phyloP scores from a whole-genome alignment of 2,329 filamentous ascomycete genomes.

The Neurospora sp. region DNA sequence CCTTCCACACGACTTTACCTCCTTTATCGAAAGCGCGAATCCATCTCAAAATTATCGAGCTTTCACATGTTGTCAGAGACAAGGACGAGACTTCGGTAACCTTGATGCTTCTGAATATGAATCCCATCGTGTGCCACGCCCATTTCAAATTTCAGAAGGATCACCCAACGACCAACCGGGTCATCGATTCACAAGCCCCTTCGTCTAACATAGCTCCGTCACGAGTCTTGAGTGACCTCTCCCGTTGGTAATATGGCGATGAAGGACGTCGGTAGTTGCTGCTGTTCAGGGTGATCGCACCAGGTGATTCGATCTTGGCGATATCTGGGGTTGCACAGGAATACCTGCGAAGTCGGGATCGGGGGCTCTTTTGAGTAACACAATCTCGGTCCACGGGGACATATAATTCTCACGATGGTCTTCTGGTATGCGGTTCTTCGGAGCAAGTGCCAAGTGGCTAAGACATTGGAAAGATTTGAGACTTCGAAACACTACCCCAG shows the following conservation, averaged over 20 bases:
- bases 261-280: background rate
- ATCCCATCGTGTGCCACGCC: no score
- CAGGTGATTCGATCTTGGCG: background rate
- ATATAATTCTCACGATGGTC: background rate
- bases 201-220: background rate
- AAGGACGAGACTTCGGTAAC: background rate
- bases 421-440: background rate
- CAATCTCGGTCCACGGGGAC: background rate
- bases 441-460: background rate
- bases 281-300: background rate
- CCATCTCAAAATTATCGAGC: background rate
- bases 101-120: background rate
- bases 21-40: background rate
- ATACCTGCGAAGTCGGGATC: background rate
- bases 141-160: background rate
- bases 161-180: background rate
- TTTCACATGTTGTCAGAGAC: background rate
- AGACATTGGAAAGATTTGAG: background rate
- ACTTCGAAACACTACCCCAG: background rate
- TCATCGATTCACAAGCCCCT: background rate
- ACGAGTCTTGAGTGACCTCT: background rate
- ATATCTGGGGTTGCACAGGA: background rate
- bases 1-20: background rate
- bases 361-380: background rate
- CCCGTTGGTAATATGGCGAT: background rate